A percentile compares a stretch with the other conserved stretches of the same genome.
These are phyloP conservation scores for Climacium dendroides DNA, from an alignment of 225 moss, liverwort and hornwort genomes.

Conservation along the genomic window DNA sequence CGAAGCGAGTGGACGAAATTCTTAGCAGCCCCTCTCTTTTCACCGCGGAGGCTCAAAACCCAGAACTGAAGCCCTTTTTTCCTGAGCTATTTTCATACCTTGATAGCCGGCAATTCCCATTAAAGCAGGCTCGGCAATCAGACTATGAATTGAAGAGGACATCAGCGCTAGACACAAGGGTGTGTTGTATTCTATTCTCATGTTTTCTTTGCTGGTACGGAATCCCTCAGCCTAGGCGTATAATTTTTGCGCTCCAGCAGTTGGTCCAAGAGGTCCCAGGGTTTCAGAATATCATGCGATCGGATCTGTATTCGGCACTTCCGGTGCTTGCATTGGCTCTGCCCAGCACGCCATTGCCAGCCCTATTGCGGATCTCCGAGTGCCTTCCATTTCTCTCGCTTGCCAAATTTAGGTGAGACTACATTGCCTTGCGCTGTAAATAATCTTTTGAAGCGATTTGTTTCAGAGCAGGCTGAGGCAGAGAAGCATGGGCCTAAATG, in stretches of 20 bases:
- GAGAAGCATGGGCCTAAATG: not conserved
- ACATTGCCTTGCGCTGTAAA: not conserved
- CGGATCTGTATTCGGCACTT: slow-evolving; percentile 42
- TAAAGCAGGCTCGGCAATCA: slow-evolving; percentile 11
- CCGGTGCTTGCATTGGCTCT: slow-evolving; percentile 74
- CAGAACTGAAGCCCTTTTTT: slow-evolving; percentile 26
- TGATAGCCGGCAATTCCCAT: slow-evolving; percentile 52
- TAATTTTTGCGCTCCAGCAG: slow-evolving; percentile 50
- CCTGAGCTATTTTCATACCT: slow-evolving; percentile 65
- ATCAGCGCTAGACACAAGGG: slow-evolving; percentile 22
- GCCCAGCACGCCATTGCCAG: slow-evolving; percentile 67
- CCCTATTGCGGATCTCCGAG: slow-evolving; percentile 64
- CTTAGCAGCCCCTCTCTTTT: slow-evolving; percentile 30
- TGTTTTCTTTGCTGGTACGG: slow-evolving; percentile 92
- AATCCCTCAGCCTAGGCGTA: slow-evolving; percentile 59
- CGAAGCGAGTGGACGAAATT: slow-evolving; percentile 82
- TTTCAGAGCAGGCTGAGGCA: not conserved
- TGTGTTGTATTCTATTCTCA: slow-evolving; percentile 52
- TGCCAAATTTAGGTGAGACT: slow-evolving; percentile 16
- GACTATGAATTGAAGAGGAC: slow-evolving; percentile 2
- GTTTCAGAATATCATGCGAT: slow-evolving; percentile 27
- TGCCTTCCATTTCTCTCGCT: slow-evolving; percentile 74
- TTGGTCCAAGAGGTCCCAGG: slow-evolving; percentile 47
- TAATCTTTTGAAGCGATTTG: not conserved
- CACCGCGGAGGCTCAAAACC: slow-evolving; percentile 7